Conservation (phyloP, 2,329 filamentous ascomycete genomes). For the Zarea fungicola region DNA sequence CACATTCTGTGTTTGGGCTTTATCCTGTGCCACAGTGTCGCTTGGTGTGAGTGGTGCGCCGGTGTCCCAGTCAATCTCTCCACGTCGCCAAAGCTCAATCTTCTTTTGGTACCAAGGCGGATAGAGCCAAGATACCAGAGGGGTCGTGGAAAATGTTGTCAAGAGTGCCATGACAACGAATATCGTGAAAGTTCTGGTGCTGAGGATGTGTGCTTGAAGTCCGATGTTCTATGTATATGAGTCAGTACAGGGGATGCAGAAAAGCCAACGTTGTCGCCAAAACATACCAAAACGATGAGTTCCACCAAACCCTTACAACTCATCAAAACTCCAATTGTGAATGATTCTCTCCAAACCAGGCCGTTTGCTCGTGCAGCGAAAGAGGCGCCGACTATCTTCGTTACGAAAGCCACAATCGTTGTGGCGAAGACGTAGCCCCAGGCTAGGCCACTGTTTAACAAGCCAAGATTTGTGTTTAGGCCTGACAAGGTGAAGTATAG, state of each 20-base stretch:
- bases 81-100: constrained; percentile 58
- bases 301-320: constrained; percentile 95
- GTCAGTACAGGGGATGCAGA: neutral
- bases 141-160: constrained; percentile 80
- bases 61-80: constrained; percentile 80
- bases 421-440: constrained; percentile 90
- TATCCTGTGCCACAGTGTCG: constrained; percentile 11
- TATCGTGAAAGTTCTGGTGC: constrained; percentile 78
- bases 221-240: constrained; percentile 56
- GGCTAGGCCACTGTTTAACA: constrained; percentile 73
- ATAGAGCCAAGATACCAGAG: constrained; percentile 67
- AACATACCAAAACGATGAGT: constrained; percentile 78
- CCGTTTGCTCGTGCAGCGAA: constrained; percentile 71
- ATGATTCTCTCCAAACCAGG: constrained; percentile 83
- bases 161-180: constrained; percentile 92
- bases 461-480: constrained; percentile 78
- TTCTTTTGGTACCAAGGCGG: constrained; percentile 57
- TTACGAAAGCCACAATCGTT: constrained; percentile 73
- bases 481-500: constrained; percentile 93
- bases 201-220: constrained; percentile 75
- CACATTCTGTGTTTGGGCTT: constrained; percentile 6
- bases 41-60: constrained; percentile 32
- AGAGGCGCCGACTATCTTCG: constrained; percentile 79
- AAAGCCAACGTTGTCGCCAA: neutral
- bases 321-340: constrained; percentile 87